Evolutionary conservation across 495 filamentous ascomycete genomes (phyloP).

Genomic region (Podospora pseudocomata): DNA sequence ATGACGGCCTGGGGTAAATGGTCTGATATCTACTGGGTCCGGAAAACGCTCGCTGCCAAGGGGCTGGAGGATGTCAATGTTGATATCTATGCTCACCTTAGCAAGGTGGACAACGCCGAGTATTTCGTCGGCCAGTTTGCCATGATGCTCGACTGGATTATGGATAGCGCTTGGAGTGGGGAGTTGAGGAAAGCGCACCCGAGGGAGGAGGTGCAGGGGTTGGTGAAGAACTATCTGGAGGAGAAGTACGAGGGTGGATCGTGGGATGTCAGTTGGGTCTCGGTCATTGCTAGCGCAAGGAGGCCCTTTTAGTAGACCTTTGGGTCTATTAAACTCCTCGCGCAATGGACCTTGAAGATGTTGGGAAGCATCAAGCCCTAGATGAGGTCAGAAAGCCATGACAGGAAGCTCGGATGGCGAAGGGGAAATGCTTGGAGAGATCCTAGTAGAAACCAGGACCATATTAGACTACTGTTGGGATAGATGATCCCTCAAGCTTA

Average conservation of each 20-base stretch:
- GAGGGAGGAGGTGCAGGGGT: constrained; percentile 30
- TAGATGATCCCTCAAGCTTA: no score
- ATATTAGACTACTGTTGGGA: no score
- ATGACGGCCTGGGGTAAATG: constrained; percentile 34
- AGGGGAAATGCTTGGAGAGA: no score
- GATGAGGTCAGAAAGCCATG: no score
- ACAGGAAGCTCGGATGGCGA: no score
- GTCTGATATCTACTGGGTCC: constrained; percentile 38
- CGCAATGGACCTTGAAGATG: no score
- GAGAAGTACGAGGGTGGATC: constrained; percentile 34
- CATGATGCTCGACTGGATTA: constrained; percentile 40
- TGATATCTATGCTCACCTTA: constrained; percentile 26
- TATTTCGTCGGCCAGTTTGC: constrained; percentile 30
- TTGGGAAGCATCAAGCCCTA: no score
- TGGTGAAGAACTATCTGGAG: constrained; percentile 34
- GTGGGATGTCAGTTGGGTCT: constrained; percentile 38
- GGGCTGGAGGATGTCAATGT: constrained; percentile 37
- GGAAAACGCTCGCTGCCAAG: constrained; percentile 25
- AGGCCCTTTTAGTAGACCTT: constrained; percentile 17
- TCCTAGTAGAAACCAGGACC: no score
- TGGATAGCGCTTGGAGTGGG: constrained; percentile 37
- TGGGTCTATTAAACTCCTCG: no score
- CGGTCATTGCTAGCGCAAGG: constrained; percentile 33
- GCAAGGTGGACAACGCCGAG: constrained; percentile 29
- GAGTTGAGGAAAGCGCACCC: constrained; percentile 34